Percentiles rank a stretch among this genome's conserved stretches.
Conservation (phyloP, 192 early-diverging fungal genomes). For the Linnemannia elongata region DNA sequence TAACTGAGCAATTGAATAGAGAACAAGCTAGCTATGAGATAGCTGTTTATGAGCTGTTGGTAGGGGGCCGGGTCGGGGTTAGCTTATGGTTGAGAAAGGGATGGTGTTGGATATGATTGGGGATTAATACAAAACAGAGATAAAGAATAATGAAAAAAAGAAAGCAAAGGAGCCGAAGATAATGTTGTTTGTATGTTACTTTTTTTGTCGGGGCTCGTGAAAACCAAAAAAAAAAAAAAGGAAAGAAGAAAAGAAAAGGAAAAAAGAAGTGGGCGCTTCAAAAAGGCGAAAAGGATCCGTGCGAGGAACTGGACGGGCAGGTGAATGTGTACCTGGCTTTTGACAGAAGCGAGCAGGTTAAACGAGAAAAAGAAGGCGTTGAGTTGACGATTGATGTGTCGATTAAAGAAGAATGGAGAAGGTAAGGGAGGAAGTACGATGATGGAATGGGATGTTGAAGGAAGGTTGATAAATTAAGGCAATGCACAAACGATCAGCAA, state of each 20-base stretch:
- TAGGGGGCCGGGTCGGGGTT: slow-evolving; percentile 1
- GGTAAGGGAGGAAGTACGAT: neutral
- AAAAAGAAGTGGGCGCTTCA: slow-evolving; percentile 9
- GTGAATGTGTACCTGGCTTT: neutral
- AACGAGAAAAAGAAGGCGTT: no score
- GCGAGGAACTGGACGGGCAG: neutral
- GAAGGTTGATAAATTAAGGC: neutral
- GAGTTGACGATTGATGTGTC: neutral
- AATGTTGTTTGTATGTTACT: neutral
- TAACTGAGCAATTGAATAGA: neutral
- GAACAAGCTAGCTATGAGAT: neutral
- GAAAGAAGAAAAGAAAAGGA: slow-evolving; percentile 17
- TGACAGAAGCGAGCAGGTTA: neutral
- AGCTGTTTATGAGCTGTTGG: slow-evolving; percentile 2
- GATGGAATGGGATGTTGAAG: neutral
- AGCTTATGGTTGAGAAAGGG: neutral
- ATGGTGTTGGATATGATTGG: neutral
- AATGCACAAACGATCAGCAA: neutral
- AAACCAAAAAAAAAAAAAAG: neutral
- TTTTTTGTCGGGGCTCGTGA: neutral
- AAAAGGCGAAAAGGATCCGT: neutral
- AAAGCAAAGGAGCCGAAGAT: neutral
- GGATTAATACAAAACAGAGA: neutral
- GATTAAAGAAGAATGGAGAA: neutral
- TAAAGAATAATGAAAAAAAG: no score